Evolutionary conservation across 176 grass and related monocot species (phyloP).

Genomic region (Aechmea fasciata): DNA sequence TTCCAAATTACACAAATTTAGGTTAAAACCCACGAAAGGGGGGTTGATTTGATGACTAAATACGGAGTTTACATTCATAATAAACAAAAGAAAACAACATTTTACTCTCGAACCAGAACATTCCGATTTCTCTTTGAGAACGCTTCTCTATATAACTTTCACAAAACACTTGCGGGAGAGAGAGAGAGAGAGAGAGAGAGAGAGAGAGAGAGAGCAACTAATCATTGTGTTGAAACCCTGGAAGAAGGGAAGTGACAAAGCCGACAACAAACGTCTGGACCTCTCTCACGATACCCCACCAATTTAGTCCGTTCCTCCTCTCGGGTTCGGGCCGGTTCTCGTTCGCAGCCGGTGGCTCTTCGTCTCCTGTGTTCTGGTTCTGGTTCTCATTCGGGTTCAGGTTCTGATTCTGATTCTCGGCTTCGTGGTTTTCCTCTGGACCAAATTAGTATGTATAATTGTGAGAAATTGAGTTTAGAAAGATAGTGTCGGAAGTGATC

Average conservation of each 20-base stretch:
- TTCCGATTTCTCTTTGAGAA: too few species aligned
- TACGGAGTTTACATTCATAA: too few species aligned
- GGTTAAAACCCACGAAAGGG: too few species aligned
- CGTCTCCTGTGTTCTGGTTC: slow-evolving; percentile 35
- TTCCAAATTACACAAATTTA: too few species aligned
- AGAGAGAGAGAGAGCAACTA: slow-evolving; percentile 17
- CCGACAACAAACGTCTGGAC: slow-evolving; percentile 73
- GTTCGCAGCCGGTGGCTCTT: slow-evolving; percentile 42
- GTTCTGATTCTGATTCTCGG: slow-evolving; percentile 29
- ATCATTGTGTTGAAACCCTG: slow-evolving; percentile 72
- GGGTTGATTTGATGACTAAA: too few species aligned
- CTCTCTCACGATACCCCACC: slow-evolving; percentile 66
- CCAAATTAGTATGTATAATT: not conserved
- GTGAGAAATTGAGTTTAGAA: not conserved
- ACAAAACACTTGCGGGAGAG: too few species aligned
- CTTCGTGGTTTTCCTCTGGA: slow-evolving; percentile 34
- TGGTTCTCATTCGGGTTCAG: slow-evolving; percentile 38
- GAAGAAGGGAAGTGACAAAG: slow-evolving; percentile 84
- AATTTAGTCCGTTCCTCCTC: slow-evolving; percentile 35
- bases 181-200: not conserved
- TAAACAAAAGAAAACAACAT: too few species aligned
- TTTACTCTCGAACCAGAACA: too few species aligned
- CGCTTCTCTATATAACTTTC: too few species aligned
- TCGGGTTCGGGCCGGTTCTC: slow-evolving; percentile 39
- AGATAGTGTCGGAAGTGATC: too few species aligned